Evolutionary conservation across 2,329 filamentous ascomycete species (phyloP).

Genomic region (Aspergillus tamarii): DNA sequence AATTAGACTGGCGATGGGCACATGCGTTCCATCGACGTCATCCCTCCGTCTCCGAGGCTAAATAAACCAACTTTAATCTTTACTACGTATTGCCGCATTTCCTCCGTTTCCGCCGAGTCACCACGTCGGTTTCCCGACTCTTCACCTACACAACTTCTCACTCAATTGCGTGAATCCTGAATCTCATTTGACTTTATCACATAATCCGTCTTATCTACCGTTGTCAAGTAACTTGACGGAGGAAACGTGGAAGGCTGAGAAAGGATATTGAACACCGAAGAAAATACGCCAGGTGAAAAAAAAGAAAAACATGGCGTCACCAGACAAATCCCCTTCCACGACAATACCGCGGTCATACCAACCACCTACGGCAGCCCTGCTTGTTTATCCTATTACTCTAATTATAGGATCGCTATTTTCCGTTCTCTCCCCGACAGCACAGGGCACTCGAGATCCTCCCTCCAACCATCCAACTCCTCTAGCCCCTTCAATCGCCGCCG

Average conservation of each 20-base stretch:
- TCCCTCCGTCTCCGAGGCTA: neutral
- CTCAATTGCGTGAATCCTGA: neutral
- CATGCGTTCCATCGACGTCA: neutral
- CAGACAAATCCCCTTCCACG: slow-evolving; percentile 12
- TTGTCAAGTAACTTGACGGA: neutral
- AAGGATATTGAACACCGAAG: neutral
- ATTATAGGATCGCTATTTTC: slow-evolving; percentile 81
- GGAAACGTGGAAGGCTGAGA: neutral
- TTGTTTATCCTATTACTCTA: slow-evolving; percentile 76
- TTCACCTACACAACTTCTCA: neutral
- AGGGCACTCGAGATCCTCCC: slow-evolving; percentile 41
- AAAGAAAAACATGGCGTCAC: slow-evolving; percentile 15
- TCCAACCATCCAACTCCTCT: slow-evolving; percentile 63
- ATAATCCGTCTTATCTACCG: neutral
- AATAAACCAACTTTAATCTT: neutral
- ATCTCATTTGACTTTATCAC: too few species aligned
- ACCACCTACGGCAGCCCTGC: slow-evolving; percentile 53
- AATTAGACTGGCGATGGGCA: neutral
- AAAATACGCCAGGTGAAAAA: neutral
- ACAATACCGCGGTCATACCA: slow-evolving; percentile 12
- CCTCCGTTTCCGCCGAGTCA: neutral
- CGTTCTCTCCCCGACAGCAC: slow-evolving; percentile 72
- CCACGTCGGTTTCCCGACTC: neutral
- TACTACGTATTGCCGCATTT: neutral
- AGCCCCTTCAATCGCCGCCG: slow-evolving; percentile 33